phyloP scores from a whole-genome alignment of 2,329 filamentous ascomycete species.

The Tolypocladium inflatum region DNA sequence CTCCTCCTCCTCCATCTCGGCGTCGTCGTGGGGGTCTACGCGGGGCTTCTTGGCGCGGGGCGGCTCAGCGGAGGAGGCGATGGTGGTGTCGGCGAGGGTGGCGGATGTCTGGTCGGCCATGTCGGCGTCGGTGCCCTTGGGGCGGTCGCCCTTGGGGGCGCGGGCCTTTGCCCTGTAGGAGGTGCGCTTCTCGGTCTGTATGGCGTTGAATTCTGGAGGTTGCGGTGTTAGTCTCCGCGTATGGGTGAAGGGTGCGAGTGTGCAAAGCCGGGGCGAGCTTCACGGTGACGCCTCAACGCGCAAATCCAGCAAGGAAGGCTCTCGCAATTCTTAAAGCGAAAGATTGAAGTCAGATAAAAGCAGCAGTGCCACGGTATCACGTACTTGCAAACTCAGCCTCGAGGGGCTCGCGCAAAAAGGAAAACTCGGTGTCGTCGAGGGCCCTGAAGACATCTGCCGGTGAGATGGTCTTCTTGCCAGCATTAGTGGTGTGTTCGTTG shows the following conservation, averaged over 20 bases:
- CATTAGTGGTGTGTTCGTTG: slow-evolving; percentile 57
- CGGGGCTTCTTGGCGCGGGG: slow-evolving; percentile 35
- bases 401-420: slow-evolving; percentile 57
- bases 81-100: slow-evolving; percentile 19
- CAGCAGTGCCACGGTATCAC: slow-evolving; percentile 16
- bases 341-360: background rate
- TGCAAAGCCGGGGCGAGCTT: too few relatives aligned
- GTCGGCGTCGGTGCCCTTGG: slow-evolving; percentile 20
- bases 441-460: slow-evolving; percentile 69
- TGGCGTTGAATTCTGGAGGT: slow-evolving; percentile 56
- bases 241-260: background rate
- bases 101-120: slow-evolving; percentile 21
- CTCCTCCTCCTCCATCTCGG: slow-evolving; percentile 30
- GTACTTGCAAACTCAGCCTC: slow-evolving; percentile 69
- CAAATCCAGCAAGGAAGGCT: background rate
- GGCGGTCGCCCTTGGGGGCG: slow-evolving; percentile 43
- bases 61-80: slow-evolving; percentile 21
- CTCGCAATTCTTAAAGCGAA: background rate
- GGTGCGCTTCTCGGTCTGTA: slow-evolving; percentile 65
- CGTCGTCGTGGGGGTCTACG: slow-evolving; percentile 21
- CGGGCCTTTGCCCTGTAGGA: slow-evolving; percentile 62
- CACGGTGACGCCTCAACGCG: background rate
- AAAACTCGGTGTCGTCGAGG: slow-evolving; percentile 67
- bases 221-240: background rate
- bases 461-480: slow-evolving; percentile 70